Evolutionary conservation across 805 yeast genomes (phyloP), one percentile per base, ranked within the genome.

Genomic region (Sugiyamaella valdiviana): DNA sequence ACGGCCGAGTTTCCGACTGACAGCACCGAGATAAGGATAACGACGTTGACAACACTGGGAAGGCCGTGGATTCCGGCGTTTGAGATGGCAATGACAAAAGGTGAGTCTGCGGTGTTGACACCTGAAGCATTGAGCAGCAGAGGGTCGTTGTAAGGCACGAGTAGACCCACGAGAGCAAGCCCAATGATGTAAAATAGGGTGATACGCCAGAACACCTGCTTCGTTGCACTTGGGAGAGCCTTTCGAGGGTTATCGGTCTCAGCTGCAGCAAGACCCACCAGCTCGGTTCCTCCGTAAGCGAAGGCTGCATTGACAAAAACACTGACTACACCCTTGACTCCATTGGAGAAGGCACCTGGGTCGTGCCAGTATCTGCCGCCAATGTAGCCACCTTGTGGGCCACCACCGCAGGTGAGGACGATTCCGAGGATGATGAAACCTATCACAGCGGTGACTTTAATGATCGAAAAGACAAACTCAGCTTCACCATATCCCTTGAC

Each of bases 171-270:
- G 57, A 74, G 71, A 46, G 66, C 79, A 63, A 65, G 73, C 53
- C 79, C 71, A 12, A 72, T 67, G 61, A 85, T 71, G 68, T 85
- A 85, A 62, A 85, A 84, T 56, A 82, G 64, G 19, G 80, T 66
- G 51, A 85, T 81, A 65, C 90, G 75, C 89, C 90, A 83, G 66
- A 85, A 83, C 2, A 83, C 85, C 67, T 84, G 88, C 64, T 83
- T 83, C 50, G 83, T 80, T 36, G 90, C 88, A 46, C 75, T 74
- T 38, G 90, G 90, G 46, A 83, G 73, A 2, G 83, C 65, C 50
- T 71, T 72, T 57, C 85, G 71, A 45, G 90, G 89, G 63, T 82
- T 77, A 41, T 68, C 76, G 21, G 86, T 71, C 66, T 85, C 91
- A 9, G 90, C 89, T 29, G 89, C 83, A 14, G 88, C 83, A 29